These are phyloP conservation scores for Nicotiana rustica DNA, from an alignment of 305 asterid species.

Conservation along the genomic window DNA sequence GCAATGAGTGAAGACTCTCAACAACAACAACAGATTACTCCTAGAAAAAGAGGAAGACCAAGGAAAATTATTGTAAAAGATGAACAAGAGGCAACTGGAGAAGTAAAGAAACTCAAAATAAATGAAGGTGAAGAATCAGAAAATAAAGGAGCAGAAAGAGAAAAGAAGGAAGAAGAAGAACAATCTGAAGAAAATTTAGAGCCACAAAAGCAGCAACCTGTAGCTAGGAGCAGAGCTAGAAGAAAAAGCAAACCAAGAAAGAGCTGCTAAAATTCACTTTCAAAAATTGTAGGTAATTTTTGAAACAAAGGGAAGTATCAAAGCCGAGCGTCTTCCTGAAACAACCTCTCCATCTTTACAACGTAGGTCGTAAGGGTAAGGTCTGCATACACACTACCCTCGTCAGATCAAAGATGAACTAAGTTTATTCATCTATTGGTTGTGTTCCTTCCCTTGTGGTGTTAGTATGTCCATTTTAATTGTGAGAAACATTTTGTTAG, in stretches of 20 bases:
- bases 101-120: conserved; percentile 46
- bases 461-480: not conserved
- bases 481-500: not conserved
- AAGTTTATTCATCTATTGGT: not conserved
- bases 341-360: no score
- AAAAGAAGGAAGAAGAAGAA: conserved; percentile 37
- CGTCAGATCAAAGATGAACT: no score
- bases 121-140: conserved; percentile 37
- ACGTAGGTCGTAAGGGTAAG: no score
- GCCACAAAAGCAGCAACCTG: conserved; percentile 43
- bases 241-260: conserved; percentile 72
- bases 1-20: conserved; percentile 44
- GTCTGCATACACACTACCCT: no score
- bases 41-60: conserved; percentile 77
- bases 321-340: no score
- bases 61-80: conserved; percentile 46
- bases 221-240: conserved; percentile 57
- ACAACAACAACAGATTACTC: conserved; percentile 39
- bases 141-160: conserved; percentile 36
- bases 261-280: conserved; percentile 47
- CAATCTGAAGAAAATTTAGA: conserved; percentile 26
- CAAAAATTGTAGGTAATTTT: not conserved
- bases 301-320: not conserved
- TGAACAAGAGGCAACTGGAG: conserved; percentile 44
- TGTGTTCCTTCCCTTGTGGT: not conserved